These are phyloP conservation scores for Pichia rugopelliculosa DNA, from an alignment of 805 yeast genomes.

Conservation along the genomic window DNA sequence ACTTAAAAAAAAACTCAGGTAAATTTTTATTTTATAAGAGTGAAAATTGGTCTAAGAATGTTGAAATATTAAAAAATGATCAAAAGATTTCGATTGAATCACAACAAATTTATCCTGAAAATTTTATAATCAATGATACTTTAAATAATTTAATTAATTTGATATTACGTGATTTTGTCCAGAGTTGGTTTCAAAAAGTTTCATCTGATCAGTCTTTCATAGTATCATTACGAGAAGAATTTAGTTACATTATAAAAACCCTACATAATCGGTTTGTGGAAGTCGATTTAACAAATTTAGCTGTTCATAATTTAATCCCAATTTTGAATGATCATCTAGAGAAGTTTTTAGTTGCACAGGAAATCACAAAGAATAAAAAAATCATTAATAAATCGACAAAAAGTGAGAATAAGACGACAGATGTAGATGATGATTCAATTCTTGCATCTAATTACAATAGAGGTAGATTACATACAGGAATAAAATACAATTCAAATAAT, in stretches of 20 bases:
- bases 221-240: slow-evolving; percentile 36
- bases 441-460: slow-evolving; percentile 39
- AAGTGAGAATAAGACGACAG: slow-evolving; percentile 13
- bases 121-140: slow-evolving; percentile 45
- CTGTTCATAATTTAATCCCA: slow-evolving; percentile 57
- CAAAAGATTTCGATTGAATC: slow-evolving; percentile 11
- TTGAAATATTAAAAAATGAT: slow-evolving; percentile 8
- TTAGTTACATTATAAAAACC: slow-evolving; percentile 34
- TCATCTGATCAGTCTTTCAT: slow-evolving; percentile 33
- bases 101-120: slow-evolving; percentile 34
- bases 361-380: slow-evolving; percentile 25
- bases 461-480: slow-evolving; percentile 55
- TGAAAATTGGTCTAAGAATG: slow-evolving; percentile 27
- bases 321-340: slow-evolving; percentile 56
- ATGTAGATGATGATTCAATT: slow-evolving; percentile 32
- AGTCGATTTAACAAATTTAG: slow-evolving; percentile 48
- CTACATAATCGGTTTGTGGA: slow-evolving; percentile 36
- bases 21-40: slow-evolving; percentile 17
- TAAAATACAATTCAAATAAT: slow-evolving; percentile 32
- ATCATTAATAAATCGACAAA: slow-evolving; percentile 11
- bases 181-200: slow-evolving; percentile 48
- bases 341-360: slow-evolving; percentile 39
- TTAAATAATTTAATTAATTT: slow-evolving; percentile 42
- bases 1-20: neutral
- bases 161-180: slow-evolving; percentile 46